Evolutionary conservation across 768 basidiomycete species (phyloP).

Genomic region (Lentinula sp.): DNA sequence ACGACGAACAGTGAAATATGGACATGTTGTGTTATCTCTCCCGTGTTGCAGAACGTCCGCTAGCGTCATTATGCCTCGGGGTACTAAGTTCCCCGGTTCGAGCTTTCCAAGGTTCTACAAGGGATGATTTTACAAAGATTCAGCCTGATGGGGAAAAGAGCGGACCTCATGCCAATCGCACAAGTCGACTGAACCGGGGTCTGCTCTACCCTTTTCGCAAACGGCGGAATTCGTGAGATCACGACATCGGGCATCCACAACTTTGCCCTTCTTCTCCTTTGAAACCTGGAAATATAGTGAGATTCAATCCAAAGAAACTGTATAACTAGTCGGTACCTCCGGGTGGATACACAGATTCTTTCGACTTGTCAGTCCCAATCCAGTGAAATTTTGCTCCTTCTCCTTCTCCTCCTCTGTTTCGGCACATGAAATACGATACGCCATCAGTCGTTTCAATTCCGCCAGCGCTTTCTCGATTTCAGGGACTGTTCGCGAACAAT

Average conservation of each 20-base stretch:
- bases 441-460: conserved; percentile 90
- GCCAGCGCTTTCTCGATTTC: conserved; percentile 98
- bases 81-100: conserved; percentile 77
- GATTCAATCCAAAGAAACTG: neutral
- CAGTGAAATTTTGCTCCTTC: conserved; percentile 80
- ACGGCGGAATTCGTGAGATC: conserved; percentile 85
- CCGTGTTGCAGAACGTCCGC: conserved; percentile 91
- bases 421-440: conserved; percentile 70
- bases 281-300: conserved; percentile 56
- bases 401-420: conserved; percentile 69
- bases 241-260: conserved; percentile 94
- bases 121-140: conserved; percentile 3
- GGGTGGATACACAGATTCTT: conserved; percentile 97
- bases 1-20: conserved; percentile 92
- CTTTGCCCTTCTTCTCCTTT: conserved; percentile 97
- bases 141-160: conserved; percentile 5
- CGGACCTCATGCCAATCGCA: conserved; percentile 95
- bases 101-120: conserved; percentile 73
- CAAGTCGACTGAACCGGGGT: conserved; percentile 87
- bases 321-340: conserved; percentile 44
- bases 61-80: conserved; percentile 88
- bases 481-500: conserved; percentile 98
- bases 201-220: conserved; percentile 75
- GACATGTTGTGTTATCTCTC: conserved; percentile 79
- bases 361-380: conserved; percentile 89